phyloP scores from a whole-genome alignment of 768 basidiomycete species.

The Austroboletus eburneus region DNA sequence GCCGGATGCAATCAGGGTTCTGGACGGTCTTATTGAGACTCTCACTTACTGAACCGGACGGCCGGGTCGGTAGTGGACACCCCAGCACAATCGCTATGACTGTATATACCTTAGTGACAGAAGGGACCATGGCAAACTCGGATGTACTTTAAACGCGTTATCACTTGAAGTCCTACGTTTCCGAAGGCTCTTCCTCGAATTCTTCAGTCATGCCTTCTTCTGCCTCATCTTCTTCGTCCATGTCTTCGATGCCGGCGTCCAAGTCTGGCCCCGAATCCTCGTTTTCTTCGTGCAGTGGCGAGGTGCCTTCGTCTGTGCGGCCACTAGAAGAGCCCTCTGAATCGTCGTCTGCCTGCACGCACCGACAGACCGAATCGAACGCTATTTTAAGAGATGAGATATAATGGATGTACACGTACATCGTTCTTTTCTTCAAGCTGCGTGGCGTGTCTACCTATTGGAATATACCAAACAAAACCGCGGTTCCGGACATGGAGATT shows the following conservation, averaged over 20 bases:
- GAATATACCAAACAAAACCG: slow-evolving; percentile 64
- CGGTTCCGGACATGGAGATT: slow-evolving; percentile 57
- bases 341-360: slow-evolving; percentile 33
- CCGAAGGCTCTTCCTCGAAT: slow-evolving; percentile 44
- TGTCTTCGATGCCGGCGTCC: slow-evolving; percentile 39
- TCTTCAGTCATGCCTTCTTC: slow-evolving; percentile 50
- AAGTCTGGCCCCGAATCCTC: slow-evolving; percentile 37
- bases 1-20: slow-evolving; percentile 78
- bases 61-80: too few relatives aligned
- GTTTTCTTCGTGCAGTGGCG: slow-evolving; percentile 35
- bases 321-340: slow-evolving; percentile 32
- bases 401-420: slow-evolving; percentile 36
- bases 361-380: background rate
- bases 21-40: slow-evolving; percentile 84
- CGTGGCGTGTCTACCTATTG: slow-evolving; percentile 69
- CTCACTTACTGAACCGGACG: slow-evolving; percentile 51
- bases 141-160: too few relatives aligned
- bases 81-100: background rate
- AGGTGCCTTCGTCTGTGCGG: slow-evolving; percentile 26
- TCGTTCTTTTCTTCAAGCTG: slow-evolving; percentile 84
- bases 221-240: slow-evolving; percentile 39
- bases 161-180: slow-evolving; percentile 14
- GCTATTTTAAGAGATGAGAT: background rate
- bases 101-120: too few relatives aligned
- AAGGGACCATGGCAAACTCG: too few relatives aligned